A percentile compares a stretch with the other conserved stretches of the same genome.
These are phyloP conservation scores for Diaporthe caulivora DNA, from an alignment of 2,329 filamentous ascomycete genomes.

Conservation along the genomic window DNA sequence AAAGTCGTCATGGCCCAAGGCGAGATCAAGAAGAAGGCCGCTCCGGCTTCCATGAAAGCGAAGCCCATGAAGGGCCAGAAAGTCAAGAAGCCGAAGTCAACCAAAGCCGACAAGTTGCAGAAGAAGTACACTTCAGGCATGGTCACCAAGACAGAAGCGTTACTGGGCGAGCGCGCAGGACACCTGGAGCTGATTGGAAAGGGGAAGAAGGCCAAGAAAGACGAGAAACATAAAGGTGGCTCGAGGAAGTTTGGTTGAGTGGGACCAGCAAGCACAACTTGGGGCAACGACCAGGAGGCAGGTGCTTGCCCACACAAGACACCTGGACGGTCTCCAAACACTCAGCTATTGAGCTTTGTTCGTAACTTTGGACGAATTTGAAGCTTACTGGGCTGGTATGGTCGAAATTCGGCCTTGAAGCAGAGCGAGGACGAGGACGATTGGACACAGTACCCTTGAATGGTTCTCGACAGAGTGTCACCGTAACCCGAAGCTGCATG, in stretches of 20 bases:
- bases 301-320: not conserved
- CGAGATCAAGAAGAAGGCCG: slow-evolving; percentile 60
- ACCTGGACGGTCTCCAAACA: not conserved
- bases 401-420: not conserved
- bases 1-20: slow-evolving; percentile 65
- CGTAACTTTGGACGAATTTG: not conserved
- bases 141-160: slow-evolving; percentile 66
- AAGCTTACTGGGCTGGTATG: not conserved
- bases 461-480: not conserved
- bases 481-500: not conserved
- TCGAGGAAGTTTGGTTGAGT: slow-evolving; percentile 68
- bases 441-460: not conserved
- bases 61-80: slow-evolving; percentile 61
- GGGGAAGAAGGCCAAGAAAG: slow-evolving; percentile 62
- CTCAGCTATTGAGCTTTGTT: not conserved
- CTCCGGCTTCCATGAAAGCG: slow-evolving; percentile 54
- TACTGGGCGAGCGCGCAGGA: slow-evolving; percentile 70
- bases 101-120: slow-evolving; percentile 63
- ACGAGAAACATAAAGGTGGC: slow-evolving; percentile 59
- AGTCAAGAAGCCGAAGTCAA: slow-evolving; percentile 52
- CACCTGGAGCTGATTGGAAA: slow-evolving; percentile 71
- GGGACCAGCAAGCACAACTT: not conserved
- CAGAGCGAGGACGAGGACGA: not conserved
- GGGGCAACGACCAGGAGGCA: not conserved
- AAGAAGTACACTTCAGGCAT: slow-evolving; percentile 68